A percentile compares a stretch with the other conserved stretches of the same genome.
Evolutionary conservation across 257 asterid species (phyloP).

Genomic region (Coffea eugenioides): DNA sequence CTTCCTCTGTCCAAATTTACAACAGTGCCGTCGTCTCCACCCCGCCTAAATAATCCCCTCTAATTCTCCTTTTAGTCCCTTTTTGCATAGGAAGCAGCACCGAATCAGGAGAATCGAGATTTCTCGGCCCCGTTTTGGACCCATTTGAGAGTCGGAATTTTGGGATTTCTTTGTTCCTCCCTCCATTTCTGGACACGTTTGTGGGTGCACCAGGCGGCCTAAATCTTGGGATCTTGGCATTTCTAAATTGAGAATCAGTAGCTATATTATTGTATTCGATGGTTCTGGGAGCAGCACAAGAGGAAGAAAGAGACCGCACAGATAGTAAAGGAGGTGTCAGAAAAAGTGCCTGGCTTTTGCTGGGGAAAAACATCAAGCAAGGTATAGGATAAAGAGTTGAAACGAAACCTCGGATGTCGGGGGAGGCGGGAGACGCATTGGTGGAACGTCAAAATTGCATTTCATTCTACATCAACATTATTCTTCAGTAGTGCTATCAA

Average conservation of each 20-base stretch:
- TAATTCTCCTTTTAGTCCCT: conserved; percentile 18
- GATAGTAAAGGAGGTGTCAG: conserved; percentile 21
- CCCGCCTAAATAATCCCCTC: conserved; percentile 5
- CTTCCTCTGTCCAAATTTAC: conserved; percentile 17
- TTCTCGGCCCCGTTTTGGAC: conserved; percentile 12
- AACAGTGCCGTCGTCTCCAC: conserved; percentile 15
- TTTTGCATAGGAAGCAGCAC: conserved; percentile 23
- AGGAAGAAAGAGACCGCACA: conserved; percentile 16
- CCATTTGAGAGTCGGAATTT: conserved; percentile 15
- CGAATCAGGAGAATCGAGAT: conserved; percentile 11
- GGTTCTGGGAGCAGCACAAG: conserved; percentile 32
- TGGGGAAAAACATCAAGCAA: conserved; percentile 37
- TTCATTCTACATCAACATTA: conserved; percentile 24
- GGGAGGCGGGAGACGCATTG: conserved; percentile 35
- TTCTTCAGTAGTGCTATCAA: not conserved
- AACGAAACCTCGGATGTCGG: conserved; percentile 10
- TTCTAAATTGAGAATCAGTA: conserved; percentile 7
- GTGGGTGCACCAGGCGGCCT: conserved; percentile 10
- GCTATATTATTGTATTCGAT: conserved; percentile 7
- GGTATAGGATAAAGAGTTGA: conserved; percentile 34
- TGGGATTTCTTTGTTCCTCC: conserved; percentile 18
- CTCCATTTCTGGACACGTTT: conserved; percentile 14
- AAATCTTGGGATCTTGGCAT: conserved; percentile 16
- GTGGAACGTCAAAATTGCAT: conserved; percentile 30
- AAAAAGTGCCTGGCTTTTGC: not conserved